Evolutionary conservation across 2,329 filamentous ascomycete species (phyloP).

Genomic region (Colletotrichum sp.): DNA sequence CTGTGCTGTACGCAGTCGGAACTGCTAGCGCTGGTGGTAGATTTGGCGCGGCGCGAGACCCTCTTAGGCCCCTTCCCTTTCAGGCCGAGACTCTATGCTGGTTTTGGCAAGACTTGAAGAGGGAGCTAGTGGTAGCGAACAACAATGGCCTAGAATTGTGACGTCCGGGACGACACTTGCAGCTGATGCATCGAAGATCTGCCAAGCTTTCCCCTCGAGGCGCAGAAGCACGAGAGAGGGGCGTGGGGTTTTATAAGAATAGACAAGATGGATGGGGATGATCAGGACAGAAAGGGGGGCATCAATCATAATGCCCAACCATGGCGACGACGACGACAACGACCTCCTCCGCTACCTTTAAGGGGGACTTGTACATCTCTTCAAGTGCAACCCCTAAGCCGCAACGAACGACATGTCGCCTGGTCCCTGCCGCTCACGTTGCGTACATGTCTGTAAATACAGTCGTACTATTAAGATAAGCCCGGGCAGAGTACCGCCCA

Average conservation of each 20-base stretch:
- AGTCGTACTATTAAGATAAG: background rate
- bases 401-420: background rate
- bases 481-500: background rate
- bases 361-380: background rate
- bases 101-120: background rate
- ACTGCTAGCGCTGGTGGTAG: background rate
- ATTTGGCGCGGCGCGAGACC: constrained; percentile 2
- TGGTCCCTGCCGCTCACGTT: background rate
- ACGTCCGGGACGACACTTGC: background rate
- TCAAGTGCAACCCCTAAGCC: background rate
- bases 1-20: background rate
- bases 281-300: background rate
- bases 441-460: background rate
- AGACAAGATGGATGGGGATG: background rate
- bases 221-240: constrained; percentile 1
- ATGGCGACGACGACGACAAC: background rate
- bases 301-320: background rate
- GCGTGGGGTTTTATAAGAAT: constrained; percentile 1
- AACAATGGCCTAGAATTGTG: background rate
- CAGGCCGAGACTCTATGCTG: background rate
- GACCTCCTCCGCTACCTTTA: background rate
- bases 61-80: background rate
- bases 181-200: constrained; percentile 6
- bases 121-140: background rate
- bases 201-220: constrained; percentile 8